These are phyloP conservation scores for Casuarina cunninghamiana DNA, from an alignment of 306 rosid species.

Conservation along the genomic window DNA sequence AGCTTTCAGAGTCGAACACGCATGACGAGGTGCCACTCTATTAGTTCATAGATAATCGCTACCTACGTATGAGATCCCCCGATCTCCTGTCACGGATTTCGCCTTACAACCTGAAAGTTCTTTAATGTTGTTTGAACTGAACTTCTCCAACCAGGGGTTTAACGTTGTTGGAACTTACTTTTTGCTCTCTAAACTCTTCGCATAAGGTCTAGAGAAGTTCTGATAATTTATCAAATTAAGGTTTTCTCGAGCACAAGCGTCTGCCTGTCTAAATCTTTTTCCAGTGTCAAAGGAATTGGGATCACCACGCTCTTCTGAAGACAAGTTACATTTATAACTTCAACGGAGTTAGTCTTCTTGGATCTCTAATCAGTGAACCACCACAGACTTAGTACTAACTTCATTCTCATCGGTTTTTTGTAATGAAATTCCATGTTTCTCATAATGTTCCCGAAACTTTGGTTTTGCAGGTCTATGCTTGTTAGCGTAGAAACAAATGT, in stretches of 20 bases:
- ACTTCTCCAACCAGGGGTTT: too few species aligned
- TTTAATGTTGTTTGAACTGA: too few species aligned
- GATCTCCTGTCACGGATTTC: too few species aligned
- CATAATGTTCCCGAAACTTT: background rate
- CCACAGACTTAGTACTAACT: background rate
- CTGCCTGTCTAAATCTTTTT: background rate
- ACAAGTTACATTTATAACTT: background rate
- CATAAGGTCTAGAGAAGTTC: too few species aligned
- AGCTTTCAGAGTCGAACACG: too few species aligned
- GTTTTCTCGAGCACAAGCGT: background rate
- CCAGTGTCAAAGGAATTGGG: background rate
- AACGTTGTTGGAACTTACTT: too few species aligned
- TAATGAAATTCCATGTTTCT: background rate
- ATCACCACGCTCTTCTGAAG: background rate
- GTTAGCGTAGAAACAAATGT: conserved; percentile 54
- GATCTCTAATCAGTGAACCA: background rate
- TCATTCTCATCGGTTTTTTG: background rate
- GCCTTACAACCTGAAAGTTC: too few species aligned
- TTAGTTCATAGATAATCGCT: too few species aligned
- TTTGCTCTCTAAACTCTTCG: too few species aligned
- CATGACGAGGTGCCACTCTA: too few species aligned
- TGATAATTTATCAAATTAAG: background rate
- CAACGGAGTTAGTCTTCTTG: background rate
- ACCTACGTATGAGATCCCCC: too few species aligned
- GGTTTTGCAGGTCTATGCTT: conserved; percentile 56